Evolutionary conservation across 1,139 yeast genomes (phyloP).

Genomic region (Magnusiomyces fungicola): DNA sequence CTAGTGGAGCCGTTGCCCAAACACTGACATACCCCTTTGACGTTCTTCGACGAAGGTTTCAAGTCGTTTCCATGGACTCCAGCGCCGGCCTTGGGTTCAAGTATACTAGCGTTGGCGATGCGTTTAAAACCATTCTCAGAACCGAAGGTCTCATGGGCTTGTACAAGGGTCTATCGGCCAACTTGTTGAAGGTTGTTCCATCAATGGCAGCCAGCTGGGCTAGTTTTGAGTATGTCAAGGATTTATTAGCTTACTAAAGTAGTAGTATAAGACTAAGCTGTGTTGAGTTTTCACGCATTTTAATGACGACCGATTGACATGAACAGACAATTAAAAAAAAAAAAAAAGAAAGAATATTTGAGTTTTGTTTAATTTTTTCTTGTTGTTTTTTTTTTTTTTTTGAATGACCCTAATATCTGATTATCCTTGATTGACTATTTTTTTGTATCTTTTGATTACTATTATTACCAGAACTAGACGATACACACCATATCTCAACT

Average conservation of each 20-base stretch:
- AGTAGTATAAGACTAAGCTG: too few species aligned
- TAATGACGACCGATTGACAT: neutral
- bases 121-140: constrained; percentile 56
- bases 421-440: too few species aligned
- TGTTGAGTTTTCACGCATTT: neutral
- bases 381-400: neutral
- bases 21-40: constrained; percentile 86
- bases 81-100: constrained; percentile 64
- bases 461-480: too few species aligned
- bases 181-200: constrained; percentile 84
- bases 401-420: neutral
- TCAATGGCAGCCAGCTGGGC: constrained; percentile 95
- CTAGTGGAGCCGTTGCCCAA: constrained; percentile 81
- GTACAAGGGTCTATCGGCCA: constrained; percentile 83
- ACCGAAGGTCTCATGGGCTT: constrained; percentile 76
- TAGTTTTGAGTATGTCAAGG: constrained; percentile 64
- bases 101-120: constrained; percentile 66
- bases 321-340: neutral
- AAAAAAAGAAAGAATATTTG: neutral
- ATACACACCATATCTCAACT: too few species aligned
- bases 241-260: constrained; percentile 21
- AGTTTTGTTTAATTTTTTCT: neutral
- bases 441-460: too few species aligned
- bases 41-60: constrained; percentile 79
- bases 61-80: constrained; percentile 72